Evolutionary conservation across 1,284 basidiomycete genomes (phyloP).

Genomic region (Phenoliferia sp.): DNA sequence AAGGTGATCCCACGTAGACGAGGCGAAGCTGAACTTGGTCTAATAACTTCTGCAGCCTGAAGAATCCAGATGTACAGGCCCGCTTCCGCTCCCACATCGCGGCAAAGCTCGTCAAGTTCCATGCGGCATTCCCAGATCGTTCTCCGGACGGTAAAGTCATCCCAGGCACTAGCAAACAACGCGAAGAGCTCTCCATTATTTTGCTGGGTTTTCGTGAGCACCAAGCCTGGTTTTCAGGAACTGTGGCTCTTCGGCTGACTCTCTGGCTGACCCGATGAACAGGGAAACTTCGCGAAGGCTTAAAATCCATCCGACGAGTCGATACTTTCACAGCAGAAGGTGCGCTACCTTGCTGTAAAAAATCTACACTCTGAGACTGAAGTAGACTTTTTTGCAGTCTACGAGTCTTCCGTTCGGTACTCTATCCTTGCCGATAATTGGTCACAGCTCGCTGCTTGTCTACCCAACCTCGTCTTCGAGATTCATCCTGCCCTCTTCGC

Average conservation of each 20-base stretch:
- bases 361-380: neutral
- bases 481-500: constrained; percentile 8
- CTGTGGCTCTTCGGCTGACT: neutral
- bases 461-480: constrained; percentile 21
- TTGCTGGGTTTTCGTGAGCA: constrained; percentile 26
- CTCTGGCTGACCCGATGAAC: neutral
- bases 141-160: neutral
- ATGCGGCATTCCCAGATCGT: neutral
- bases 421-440: constrained; percentile 20
- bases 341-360: neutral
- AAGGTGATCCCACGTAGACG: constrained; percentile 11
- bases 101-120: constrained; percentile 17
- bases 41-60: constrained; percentile 8
- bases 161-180: neutral
- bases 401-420: constrained; percentile 17
- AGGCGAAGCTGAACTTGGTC: neutral
- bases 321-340: constrained; percentile 26
- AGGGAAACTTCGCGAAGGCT: constrained; percentile 31
- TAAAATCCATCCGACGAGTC: constrained; percentile 15
- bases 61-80: constrained; percentile 15
- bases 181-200: constrained; percentile 26
- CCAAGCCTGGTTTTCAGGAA: neutral
- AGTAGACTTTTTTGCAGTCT: constrained; percentile 8
- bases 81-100: constrained; percentile 22
- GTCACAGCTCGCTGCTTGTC: constrained; percentile 19